Evolutionary conservation across 2,329 filamentous ascomycete genomes (phyloP), one percentile per base, ranked within the genome.

Genomic region (Cordyceps fumosorosea): DNA sequence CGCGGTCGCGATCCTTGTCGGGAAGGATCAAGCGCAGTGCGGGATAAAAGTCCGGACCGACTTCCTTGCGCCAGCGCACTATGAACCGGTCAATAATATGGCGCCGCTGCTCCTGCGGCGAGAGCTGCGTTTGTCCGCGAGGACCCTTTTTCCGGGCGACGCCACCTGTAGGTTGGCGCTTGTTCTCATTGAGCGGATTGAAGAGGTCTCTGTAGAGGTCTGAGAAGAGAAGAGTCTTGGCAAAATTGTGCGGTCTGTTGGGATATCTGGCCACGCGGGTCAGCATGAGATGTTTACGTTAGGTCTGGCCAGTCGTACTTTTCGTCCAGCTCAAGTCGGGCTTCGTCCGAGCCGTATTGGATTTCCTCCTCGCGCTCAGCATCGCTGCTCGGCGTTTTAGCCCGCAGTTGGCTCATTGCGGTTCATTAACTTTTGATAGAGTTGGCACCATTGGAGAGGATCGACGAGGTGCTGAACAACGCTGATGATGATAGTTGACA

Each of bases 41-140:
- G 0, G 95, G 95, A 71, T 95, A 98, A 69, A 99, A 90, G 74
- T 99, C 95, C 67, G 91, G 79, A 29, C 95, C 95, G 24, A 97
- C 93, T 64, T 96, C 88, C 62, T 86, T 85, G 45, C 93, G 85
- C 95, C 95, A 99, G 72, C 86, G 83, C 16, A 84, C 83, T 67
- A 99, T 91, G 77, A 96, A 99, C 8, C 88, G 82, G 61, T 93
- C 85, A 66, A 99, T 91, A 66, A 97, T 89, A 68, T 87, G 85
- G 0, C 89, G 84, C 44, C 91, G 86, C 65, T 89, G 84, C 72
- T 97, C 92, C 66, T 93, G 86, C 0, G 91, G 88, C 3, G 86
- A 87, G 10, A 85, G 78, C 59, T 83, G 85, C 5, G 76, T 78
- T 10, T 78, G 75, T 10, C 86, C 84, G 66, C 85, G 79, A 0